Base-by-base conservation (phyloP, 2,329 filamentous ascomycete species). In the Samsoniella hepiali region DNA sequence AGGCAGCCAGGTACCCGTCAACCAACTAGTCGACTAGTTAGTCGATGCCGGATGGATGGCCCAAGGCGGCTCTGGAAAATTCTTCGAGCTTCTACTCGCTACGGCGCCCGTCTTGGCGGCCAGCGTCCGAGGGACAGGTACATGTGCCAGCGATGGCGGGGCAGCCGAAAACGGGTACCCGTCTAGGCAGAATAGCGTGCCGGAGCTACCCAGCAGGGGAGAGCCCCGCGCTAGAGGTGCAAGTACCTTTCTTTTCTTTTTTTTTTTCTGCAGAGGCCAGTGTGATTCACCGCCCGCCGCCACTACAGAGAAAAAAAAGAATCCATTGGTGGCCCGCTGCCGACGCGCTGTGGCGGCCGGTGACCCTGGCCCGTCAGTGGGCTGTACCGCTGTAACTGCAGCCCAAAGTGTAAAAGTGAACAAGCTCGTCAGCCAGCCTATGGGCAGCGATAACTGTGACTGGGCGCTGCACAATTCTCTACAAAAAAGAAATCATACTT, bases 41-140 rank as follows among this genome's bases (percentile, higher is more conserved):
- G 27, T 11, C 15, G 27, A 17, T 13, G 54, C 42, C 36, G 34
- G 56, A 38, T 47, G 34, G 56, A 38, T 9, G 44, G 5, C 5
- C 38, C 54, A 7, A 45, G 66, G 56, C 57, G 44, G 38, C 54
- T 70, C 68, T 69, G 63, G 69, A 70, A 70, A 69, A 68, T 70
- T 71, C 69, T 70, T 58, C 63, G 63, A 47, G 63, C 58, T 71
- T 71, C 69, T 62, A 70, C 56, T 57, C 17, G 61, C 58, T 64
- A 65, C 67, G 58, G 15, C 10, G 17, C 57, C 47, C 17, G 57
- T 50, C 57, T 49, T 58, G 32, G 57, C 57, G 45, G 44, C n/a
- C 22, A 22, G 34, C 29, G 44, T 17, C 65, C 67, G 66, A 65
- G 65, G 69, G n/a, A 15, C 13, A 22, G 36, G 63, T 65, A 65